Base-by-base conservation (phyloP, 192 early-diverging fungal genomes). In the Backusella psychrophila region DNA sequence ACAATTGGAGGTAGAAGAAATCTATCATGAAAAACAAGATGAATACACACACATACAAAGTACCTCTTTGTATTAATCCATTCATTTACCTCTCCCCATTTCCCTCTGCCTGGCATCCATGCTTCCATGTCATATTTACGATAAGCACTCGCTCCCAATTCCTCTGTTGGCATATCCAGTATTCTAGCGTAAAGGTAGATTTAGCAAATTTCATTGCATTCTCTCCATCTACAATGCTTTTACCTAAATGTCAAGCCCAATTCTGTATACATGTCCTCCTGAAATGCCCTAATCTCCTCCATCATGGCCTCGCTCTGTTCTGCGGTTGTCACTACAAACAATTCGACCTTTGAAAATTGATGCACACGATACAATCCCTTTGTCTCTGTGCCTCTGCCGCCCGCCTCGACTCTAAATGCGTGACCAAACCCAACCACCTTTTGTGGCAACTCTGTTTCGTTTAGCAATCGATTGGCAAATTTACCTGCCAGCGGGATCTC, bases 61-160 rank as follows among this genome's bases (percentile, higher is more conserved):
- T 17, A 6, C 7, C 14, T 34, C 1, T 68, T 29, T 29, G 0
- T 29, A 2, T 33, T 33, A 3, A 33, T 33, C 3, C 2, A n/a
- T 21, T 31, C 34, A 44, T n/a, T 72, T 78, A 90, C 87, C 79
- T 94, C 94, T 7, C 93, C 94, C 93, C 92, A 94, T 17, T 77
- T 78, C 31, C 89, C 84, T 34, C 93, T 84, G 3, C 95, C 96
- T 3, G 96, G 95, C 94, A 98, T 96, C 96, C 96, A 98, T 19
- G 94, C 95, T 83, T 98, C 96, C 70, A 98, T 94, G 73, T 98
- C 96, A 75, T 90, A 93, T 69, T 98, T 98, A 35, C 91, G 87
- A 81, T 91, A 94, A 0, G 96, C 95, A 66, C 92, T 94, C 8
- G 95, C 95, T 15, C 96, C 96, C 36, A 98, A 82, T 85, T 98